Evolutionary conservation across 2,329 filamentous ascomycete species (phyloP).

Genomic region (Pyricularia sp.): DNA sequence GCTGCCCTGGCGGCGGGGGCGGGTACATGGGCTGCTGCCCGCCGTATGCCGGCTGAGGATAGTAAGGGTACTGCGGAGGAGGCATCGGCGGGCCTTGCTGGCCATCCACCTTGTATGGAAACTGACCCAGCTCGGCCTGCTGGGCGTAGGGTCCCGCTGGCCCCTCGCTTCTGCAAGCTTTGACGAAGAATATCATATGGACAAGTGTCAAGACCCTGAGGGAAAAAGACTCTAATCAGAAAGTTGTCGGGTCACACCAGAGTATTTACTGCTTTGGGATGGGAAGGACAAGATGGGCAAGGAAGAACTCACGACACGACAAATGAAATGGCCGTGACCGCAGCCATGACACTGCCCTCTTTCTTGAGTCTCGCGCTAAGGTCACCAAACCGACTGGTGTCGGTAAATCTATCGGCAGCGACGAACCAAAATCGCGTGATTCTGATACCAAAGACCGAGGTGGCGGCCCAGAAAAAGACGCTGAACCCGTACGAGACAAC

Average conservation of each 20-base stretch:
- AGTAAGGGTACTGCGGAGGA: not conserved
- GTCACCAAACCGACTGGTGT: constrained; percentile 13
- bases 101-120: constrained; percentile 5
- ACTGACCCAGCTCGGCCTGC: constrained; percentile 8
- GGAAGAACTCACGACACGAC: constrained; percentile 22
- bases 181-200: constrained; percentile 24
- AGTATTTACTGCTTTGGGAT: not conserved
- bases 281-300: not conserved
- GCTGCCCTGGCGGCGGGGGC: not conserved
- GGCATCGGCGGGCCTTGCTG: not conserved
- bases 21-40: constrained; percentile 3
- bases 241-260: too few species aligned
- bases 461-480: constrained; percentile 24
- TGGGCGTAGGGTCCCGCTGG: not conserved
- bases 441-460: constrained; percentile 9
- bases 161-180: constrained; percentile 5
- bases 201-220: constrained; percentile 25
- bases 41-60: not conserved
- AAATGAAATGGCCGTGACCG: constrained; percentile 26
- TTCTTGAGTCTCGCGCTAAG: constrained; percentile 8
- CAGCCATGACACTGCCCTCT: constrained; percentile 22
- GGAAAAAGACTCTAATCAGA: not conserved
- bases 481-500: constrained; percentile 22
- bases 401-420: constrained; percentile 23
- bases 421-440: constrained; percentile 19